phyloP scores from a whole-genome alignment of 805 yeast species.

The Myxozyma udenii region DNA sequence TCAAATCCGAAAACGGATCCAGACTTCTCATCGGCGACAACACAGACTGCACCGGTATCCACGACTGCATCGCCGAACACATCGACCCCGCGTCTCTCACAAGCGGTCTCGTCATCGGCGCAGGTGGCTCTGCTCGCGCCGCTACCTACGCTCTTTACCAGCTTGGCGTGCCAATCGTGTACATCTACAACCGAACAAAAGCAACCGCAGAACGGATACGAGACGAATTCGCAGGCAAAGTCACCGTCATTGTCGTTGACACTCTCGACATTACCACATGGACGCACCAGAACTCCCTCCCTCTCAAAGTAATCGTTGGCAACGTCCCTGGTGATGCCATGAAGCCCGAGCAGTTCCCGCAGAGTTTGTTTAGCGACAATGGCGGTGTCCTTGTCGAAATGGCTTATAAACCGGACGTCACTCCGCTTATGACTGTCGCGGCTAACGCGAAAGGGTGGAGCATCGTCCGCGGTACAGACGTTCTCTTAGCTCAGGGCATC shows the following conservation, averaged over 20 bases:
- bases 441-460: conserved; percentile 60
- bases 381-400: conserved; percentile 65
- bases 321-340: conserved; percentile 27
- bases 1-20: conserved; percentile 35
- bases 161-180: conserved; percentile 76
- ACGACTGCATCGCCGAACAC: conserved; percentile 59
- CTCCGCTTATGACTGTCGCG: conserved; percentile 84
- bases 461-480: conserved; percentile 86
- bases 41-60: conserved; percentile 94
- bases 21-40: conserved; percentile 60
- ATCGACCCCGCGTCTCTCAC: conserved; percentile 52
- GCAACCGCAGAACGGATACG: conserved; percentile 61
- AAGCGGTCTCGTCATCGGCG: conserved; percentile 82
- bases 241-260: conserved; percentile 13
- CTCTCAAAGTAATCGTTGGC: conserved; percentile 18
- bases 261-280: conserved; percentile 14
- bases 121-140: conserved; percentile 97
- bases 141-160: conserved; percentile 80
- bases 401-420: conserved; percentile 84
- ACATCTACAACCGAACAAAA: conserved; percentile 74
- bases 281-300: conserved; percentile 3
- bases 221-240: conserved; percentile 52
- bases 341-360: conserved; percentile 8
- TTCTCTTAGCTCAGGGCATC: conserved; percentile 91
- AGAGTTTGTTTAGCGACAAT: conserved; percentile 5